Base-by-base conservation (phyloP, 768 basidiomycete species). In the Dictyophora rubrovolvata region DNA sequence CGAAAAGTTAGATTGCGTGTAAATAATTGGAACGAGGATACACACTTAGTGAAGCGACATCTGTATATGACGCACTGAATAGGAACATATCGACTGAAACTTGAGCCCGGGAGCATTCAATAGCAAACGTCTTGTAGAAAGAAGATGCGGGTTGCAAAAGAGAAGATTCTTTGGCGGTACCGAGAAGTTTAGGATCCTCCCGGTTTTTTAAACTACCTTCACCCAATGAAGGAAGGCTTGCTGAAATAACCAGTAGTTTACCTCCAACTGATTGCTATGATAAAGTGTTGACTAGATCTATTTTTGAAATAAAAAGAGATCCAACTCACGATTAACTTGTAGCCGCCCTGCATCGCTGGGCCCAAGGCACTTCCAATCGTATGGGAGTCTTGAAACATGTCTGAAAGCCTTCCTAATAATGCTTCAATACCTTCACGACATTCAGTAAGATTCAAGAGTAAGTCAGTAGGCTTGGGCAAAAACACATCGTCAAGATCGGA, bases 11-110 rank as follows among this genome's bases (percentile, higher is more conserved):
- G 65, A 51, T 33, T 12, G 48, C n/a, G 36, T 42, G 20, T 33
- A 28, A 52, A 5, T 36, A 33, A 28, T 23, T 55, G 28, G 21
- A 21, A n/a, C 53, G 42, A 20, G 23, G 34, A 56, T 28, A 62
- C 79, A 51, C 68, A 91, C 93, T 87, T 17, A 99, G 79, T 61
- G 85, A 93, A 1, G 96, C 93, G 48, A 98, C 92, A 72, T 98
- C 96, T 65, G 94, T 93, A 69, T 98, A 99, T 18, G 79, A 77
- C 8, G 92, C 79, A 64, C 90, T 90, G 77, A 97, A 98, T 60
- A 99, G 77, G 85, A 98, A 98, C 95, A 99, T 97, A 70, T 98
- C 95, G 60, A 98, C 95, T 0, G 93, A 92, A 49, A 99, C 91
- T 71, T 98, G 96, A 5, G 90, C 86, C 60, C 94, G 84, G 12